Percentiles rank a stretch among this genome's conserved stretches.
Evolutionary conservation across 2,329 filamentous ascomycete species (phyloP).

Genomic region (Leptographium wingfieldii): DNA sequence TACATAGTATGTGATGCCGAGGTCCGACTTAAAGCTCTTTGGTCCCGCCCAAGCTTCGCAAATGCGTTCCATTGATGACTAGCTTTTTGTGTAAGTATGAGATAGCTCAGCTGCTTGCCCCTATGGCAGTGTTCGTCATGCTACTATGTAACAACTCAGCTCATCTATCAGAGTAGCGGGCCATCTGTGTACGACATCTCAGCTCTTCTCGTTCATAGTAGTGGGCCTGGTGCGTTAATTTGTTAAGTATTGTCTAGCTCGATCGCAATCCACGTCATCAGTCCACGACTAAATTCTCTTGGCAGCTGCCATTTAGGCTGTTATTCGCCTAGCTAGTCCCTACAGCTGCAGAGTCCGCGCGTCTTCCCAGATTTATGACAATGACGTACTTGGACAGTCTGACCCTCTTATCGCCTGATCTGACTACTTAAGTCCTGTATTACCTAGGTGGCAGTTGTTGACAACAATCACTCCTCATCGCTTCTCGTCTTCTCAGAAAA

Average conservation of each 20-base stretch:
- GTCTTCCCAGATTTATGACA: not conserved
- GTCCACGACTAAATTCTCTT: not conserved
- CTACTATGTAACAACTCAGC: not conserved
- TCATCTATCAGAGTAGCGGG: not conserved
- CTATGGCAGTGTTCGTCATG: not conserved
- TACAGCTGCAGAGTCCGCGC: not conserved
- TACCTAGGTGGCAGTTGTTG: not conserved
- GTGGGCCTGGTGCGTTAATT: not conserved
- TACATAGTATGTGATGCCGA: no score
- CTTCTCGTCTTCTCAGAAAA: not conserved
- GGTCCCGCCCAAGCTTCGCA: not conserved
- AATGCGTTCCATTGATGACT: not conserved
- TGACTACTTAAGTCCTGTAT: not conserved
- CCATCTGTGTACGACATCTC: not conserved
- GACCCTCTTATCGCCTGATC: not conserved
- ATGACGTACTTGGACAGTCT: not conserved
- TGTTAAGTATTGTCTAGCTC: not conserved
- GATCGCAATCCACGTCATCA: not conserved
- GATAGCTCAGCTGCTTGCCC: not conserved
- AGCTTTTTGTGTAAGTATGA: not conserved
- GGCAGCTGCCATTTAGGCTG: not conserved
- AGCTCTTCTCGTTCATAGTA: not conserved
- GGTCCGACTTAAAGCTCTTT: not conserved
- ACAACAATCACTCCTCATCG: not conserved
- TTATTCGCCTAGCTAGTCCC: not conserved